Evolutionary conservation across 2,329 filamentous ascomycete species (phyloP).

Genomic region (Colletotrichum cuscutae): DNA sequence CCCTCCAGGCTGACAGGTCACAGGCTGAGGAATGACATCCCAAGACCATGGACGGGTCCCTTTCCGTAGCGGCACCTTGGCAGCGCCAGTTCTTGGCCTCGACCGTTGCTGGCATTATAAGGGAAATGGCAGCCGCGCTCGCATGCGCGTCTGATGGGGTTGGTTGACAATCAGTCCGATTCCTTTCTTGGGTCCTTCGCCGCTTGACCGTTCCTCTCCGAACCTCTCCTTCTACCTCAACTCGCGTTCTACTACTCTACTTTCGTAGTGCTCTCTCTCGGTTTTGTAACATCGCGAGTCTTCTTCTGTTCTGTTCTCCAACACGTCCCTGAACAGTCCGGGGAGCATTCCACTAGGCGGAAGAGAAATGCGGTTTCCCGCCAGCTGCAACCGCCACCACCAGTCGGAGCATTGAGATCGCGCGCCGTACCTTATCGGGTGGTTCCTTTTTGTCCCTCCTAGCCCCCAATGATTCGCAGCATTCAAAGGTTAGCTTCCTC

Average conservation of each 20-base stretch:
- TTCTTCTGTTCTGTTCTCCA: neutral
- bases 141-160: conserved; percentile 1
- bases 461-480: conserved; percentile 18
- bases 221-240: neutral
- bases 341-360: neutral
- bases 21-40: conserved; percentile 18
- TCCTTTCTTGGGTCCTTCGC: neutral
- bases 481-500: conserved; percentile 23
- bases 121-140: conserved; percentile 29
- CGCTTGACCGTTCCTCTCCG: neutral
- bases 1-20: conserved; percentile 11
- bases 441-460: neutral
- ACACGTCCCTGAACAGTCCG: neutral
- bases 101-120: conserved; percentile 24
- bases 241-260: neutral
- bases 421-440: neutral
- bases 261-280: neutral
- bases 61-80: conserved; percentile 31
- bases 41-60: conserved; percentile 27
- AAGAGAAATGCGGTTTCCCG: conserved; percentile 29
- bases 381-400: conserved; percentile 6
- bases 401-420: conserved; percentile 16
- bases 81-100: conserved; percentile 26
- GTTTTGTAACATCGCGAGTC: neutral
- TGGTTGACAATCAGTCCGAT: neutral